Percentiles rank a stretch among this genome's conserved stretches.
These are phyloP conservation scores for Monascus purpureus DNA, from an alignment of 495 filamentous ascomycete species.

Conservation along the genomic window DNA sequence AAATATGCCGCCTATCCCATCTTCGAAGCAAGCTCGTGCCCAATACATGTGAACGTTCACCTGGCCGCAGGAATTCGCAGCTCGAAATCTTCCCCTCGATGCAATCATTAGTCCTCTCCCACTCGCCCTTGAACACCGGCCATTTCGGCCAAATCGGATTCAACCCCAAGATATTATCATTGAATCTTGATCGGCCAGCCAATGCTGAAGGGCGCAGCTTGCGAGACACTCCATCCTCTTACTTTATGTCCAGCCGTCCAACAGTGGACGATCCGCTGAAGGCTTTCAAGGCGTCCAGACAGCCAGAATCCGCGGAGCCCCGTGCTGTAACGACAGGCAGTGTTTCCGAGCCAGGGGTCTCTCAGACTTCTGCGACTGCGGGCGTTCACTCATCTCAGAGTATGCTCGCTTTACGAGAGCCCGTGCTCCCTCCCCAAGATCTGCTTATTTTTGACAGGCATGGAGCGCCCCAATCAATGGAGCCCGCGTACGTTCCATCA, in stretches of 20 bases:
- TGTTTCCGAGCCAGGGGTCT: constrained; percentile 13
- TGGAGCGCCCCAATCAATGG: constrained; percentile 13
- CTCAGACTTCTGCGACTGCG: constrained; percentile 13
- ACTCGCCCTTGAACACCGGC: constrained; percentile 26
- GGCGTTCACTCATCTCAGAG: constrained; percentile 8
- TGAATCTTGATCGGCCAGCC: constrained; percentile 55
- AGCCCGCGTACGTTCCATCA: constrained; percentile 8
- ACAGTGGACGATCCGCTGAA: constrained; percentile 47
- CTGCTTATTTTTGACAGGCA: constrained; percentile 14
- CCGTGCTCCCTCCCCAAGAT: constrained; percentile 19
- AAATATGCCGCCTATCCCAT: constrained; percentile 21
- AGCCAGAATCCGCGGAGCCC: constrained; percentile 32
- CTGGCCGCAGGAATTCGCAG: too few species aligned
- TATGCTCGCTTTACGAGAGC: constrained; percentile 8
- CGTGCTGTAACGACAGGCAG: constrained; percentile 14
- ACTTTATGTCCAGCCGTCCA: constrained; percentile 77
- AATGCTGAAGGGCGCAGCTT: constrained; percentile 54
- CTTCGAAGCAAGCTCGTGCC: constrained; percentile 8
- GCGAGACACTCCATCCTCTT: constrained; percentile 54
- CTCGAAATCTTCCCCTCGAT: too few species aligned
- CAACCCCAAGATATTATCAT: constrained; percentile 48
- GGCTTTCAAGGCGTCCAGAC: constrained; percentile 39
- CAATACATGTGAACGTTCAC: constrained; percentile 17
- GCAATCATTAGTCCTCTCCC: constrained; percentile 36
- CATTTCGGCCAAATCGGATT: constrained; percentile 30